These are phyloP conservation scores for Monilinia laxa DNA, from an alignment of 2,329 filamentous ascomycete species.

Conservation along the genomic window DNA sequence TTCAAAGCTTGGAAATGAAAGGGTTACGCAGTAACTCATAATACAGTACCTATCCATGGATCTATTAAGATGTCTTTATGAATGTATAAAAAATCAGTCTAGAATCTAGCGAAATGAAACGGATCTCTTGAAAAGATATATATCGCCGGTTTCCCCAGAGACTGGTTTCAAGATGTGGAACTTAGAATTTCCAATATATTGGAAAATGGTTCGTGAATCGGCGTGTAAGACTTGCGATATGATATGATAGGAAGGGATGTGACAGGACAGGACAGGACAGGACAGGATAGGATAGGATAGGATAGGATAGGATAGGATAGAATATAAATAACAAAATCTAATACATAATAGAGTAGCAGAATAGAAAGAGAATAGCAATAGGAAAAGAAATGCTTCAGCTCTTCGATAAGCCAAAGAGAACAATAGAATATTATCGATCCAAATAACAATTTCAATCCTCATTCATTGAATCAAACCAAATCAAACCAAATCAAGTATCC, in stretches of 20 bases:
- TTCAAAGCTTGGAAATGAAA: too few relatives aligned
- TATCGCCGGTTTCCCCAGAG: slow-evolving; percentile 19
- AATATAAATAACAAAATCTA: not conserved
- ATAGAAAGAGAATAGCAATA: too few relatives aligned
- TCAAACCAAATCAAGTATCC: too few relatives aligned
- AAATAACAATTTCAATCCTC: not conserved
- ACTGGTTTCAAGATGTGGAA: slow-evolving; percentile 4
- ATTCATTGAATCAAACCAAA: not conserved
- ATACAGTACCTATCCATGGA: too few relatives aligned
- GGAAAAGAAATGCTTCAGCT: too few relatives aligned
- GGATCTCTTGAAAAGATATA: not conserved
- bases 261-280: not conserved
- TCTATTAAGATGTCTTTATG: not conserved
- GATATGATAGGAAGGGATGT: not conserved
- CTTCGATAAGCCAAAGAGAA: too few relatives aligned
- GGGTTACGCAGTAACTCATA: too few relatives aligned
- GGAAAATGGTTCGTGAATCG: not conserved
- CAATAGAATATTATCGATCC: too few relatives aligned
- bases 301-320: too few relatives aligned
- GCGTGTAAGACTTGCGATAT: not conserved
- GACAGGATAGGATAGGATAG: not conserved
- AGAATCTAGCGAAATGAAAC: not conserved
- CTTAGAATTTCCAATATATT: slow-evolving; percentile 7
- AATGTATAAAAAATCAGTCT: not conserved
- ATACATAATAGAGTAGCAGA: too few relatives aligned